Conservation (phyloP, 306 rosid genomes). For the Trifolium subterraneum region DNA sequence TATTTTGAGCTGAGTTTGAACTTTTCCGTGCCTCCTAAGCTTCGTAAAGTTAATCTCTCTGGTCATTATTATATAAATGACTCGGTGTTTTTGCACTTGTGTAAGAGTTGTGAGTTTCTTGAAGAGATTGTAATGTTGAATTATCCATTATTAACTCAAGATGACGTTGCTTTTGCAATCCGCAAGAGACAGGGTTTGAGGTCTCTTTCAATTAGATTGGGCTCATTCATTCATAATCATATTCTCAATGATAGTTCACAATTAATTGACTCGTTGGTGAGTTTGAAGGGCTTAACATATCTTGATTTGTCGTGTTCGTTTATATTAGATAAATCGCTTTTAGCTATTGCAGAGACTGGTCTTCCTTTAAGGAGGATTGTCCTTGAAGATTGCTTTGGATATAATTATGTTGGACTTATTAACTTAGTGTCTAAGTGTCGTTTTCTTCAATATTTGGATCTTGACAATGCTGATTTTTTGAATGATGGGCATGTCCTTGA, state of each 20-base stretch:
- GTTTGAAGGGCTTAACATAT: constrained; percentile 45
- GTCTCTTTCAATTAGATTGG: constrained; percentile 34
- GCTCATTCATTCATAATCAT: no score
- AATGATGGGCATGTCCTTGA: constrained; percentile 51
- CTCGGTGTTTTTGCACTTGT: constrained; percentile 44
- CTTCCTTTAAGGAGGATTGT: constrained; percentile 64
- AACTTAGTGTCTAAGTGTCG: constrained; percentile 51
- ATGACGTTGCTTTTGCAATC: constrained; percentile 51
- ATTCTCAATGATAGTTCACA: no score
- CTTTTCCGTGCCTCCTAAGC: constrained; percentile 35
- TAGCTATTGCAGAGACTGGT: constrained; percentile 52
- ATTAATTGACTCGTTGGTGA: constrained; percentile 25
- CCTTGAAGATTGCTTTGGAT: constrained; percentile 43
- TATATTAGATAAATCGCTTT: constrained; percentile 58
- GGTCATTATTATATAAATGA: constrained; percentile 55
- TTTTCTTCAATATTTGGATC: constrained; percentile 58
- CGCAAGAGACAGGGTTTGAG: constrained; percentile 45
- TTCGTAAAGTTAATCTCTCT: constrained; percentile 63
- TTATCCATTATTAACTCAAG: constrained; percentile 45
- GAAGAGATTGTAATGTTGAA: constrained; percentile 7
- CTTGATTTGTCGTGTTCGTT: constrained; percentile 47
- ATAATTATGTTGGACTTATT: constrained; percentile 52
- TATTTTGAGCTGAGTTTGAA: not conserved
- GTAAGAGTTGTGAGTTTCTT: constrained; percentile 42
- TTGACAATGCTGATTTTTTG: constrained; percentile 50